Evolutionary conservation across 116 monocot genomes (phyloP), one percentile per base, ranked within the genome.

Genomic region (Phalaenopsis hybrid): DNA sequence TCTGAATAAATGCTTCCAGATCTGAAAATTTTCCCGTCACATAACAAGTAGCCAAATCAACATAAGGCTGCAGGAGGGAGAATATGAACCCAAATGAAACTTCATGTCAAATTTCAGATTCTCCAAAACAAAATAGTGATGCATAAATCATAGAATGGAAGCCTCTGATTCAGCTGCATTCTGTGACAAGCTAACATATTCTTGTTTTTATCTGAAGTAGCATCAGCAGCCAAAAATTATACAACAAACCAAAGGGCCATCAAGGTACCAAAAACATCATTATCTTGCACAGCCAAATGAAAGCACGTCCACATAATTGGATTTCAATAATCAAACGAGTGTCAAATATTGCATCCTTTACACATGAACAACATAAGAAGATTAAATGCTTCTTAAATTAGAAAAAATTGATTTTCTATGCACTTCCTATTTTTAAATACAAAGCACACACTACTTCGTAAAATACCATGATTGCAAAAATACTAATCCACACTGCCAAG

Each of bases 21-120:
- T 92, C 90, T 84, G 90, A 82, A 81, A 84, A 84, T 76, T 84
- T 90, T 43, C 95, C 93, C 43, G 78, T 85, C n/a, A 61, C 43
- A 81, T 91, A 98, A 57, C 76, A 86, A 74, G 52, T 89, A 65
- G 86, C 89, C 83, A 94, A 86, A 41, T 93, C 98, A 83, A 89
- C 77, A 79, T 98, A 98, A 43, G 79, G 68, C 94, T 98, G 86
- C 23, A 21, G 82, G 8, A 55, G 46, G n/a, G 84, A 81, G 68
- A 75, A 43, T 23, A 81, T 12, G 63, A 75, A 75, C 4, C n/a
- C 45, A 76, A 21, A 63, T 77, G 15, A 83, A 78, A 20, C 31
- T 75, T 28, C 28, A 28, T 8, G 12, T 33, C 15, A 1, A 70
- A 37, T 70, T 7, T 11, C 11, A 34, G 70, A 12, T 70, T 28